A percentile compares a stretch with the other conserved stretches of the same genome.
Conservation (phyloP, 2,329 filamentous ascomycete genomes). For the Dactylonectria macrodidyma region DNA sequence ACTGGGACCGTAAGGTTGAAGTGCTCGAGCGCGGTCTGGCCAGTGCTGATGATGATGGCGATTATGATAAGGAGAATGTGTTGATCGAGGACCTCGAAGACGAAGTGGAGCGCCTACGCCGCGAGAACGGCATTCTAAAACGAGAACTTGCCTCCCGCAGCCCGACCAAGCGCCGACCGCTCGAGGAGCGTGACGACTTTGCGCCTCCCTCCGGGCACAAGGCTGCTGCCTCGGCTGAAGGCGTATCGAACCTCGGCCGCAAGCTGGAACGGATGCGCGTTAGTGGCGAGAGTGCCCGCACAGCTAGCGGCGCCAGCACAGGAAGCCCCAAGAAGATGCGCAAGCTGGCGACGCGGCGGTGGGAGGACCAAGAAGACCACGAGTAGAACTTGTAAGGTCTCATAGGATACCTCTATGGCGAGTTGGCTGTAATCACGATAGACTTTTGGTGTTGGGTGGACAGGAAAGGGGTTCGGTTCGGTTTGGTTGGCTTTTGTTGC, state of each 20-base stretch:
- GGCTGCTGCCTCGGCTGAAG: conserved; percentile 37
- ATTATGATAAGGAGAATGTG: conserved; percentile 73
- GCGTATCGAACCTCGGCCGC: conserved; percentile 58
- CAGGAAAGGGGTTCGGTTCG: conserved; percentile 29
- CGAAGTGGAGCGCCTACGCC: conserved; percentile 79
- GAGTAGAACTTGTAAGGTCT: conserved; percentile 39
- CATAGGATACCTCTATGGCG: neutral
- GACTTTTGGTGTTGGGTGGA: conserved; percentile 32
- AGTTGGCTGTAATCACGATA: conserved; percentile 28
- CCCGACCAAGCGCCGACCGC: conserved; percentile 71
- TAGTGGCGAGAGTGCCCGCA: conserved; percentile 53
- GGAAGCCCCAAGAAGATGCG: conserved; percentile 69
- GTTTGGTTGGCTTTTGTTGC: conserved; percentile 21
- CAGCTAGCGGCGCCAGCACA: conserved; percentile 46
- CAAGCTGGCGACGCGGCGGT: conserved; percentile 63
- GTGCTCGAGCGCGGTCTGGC: conserved; percentile 67
- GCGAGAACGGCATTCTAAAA: conserved; percentile 75
- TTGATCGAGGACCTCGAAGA: conserved; percentile 75
- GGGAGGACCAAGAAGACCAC: conserved; percentile 62
- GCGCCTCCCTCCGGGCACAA: conserved; percentile 33
- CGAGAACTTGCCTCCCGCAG: conserved; percentile 76
- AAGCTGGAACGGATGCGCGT: conserved; percentile 68
- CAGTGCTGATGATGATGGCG: conserved; percentile 58
- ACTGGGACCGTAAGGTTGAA: conserved; percentile 89
- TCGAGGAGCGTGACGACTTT: conserved; percentile 69